Evolutionary conservation across 2,329 filamentous ascomycete species (phyloP).

Genomic region (Penicillium capsulatum): DNA sequence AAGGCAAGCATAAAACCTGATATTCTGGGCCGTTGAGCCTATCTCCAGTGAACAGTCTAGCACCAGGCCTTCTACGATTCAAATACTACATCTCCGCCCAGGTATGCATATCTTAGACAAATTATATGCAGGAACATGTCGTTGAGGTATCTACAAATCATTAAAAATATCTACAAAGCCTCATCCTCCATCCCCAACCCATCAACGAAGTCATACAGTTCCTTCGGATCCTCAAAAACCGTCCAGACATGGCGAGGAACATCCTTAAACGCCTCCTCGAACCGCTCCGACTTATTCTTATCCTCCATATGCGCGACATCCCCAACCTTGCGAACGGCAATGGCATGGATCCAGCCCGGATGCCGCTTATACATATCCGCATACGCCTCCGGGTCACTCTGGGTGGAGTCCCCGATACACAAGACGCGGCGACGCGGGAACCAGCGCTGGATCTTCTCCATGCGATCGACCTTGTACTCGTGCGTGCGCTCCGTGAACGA

Average conservation of each 20-base stretch:
- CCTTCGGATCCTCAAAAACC: constrained; percentile 73
- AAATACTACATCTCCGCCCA: too few species aligned
- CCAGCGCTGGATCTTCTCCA: constrained; percentile 73
- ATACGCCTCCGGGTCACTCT: constrained; percentile 86
- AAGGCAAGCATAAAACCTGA: too few species aligned
- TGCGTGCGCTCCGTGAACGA: constrained; percentile 76
- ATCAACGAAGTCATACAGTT: constrained; percentile 47
- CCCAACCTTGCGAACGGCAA: constrained; percentile 79
- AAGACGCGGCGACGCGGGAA: constrained; percentile 75
- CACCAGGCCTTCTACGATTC: too few species aligned
- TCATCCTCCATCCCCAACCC: constrained; percentile 24
- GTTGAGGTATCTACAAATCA: too few species aligned
- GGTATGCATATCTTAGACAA: too few species aligned
- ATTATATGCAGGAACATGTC: too few species aligned
- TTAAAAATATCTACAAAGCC: constrained; percentile 9
- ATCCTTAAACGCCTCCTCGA: constrained; percentile 75
- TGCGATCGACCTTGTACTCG: constrained; percentile 78
- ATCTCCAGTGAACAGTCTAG: too few species aligned
- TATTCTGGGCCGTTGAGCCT: too few species aligned
- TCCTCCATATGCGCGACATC: constrained; percentile 70
- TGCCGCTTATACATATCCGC: constrained; percentile 67
- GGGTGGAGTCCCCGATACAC: constrained; percentile 84
- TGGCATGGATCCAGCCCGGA: constrained; percentile 73
- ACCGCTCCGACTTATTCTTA: constrained; percentile 69
- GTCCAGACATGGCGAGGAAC: constrained; percentile 70